Conservation (phyloP, 352 stramenopile species). For the Phytophthora pisi region DNA sequence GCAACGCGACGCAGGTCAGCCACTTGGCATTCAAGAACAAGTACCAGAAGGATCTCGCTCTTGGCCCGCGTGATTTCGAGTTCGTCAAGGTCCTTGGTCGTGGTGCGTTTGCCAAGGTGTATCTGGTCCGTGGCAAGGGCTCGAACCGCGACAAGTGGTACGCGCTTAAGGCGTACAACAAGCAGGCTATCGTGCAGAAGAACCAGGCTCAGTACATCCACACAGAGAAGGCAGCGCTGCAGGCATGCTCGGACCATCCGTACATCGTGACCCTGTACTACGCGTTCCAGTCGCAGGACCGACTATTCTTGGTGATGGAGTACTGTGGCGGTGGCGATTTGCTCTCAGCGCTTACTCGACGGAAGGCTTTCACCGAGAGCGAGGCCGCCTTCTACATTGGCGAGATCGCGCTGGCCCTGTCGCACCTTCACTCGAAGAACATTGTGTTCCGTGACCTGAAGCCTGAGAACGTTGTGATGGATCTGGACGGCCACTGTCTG, state of each 20-base stretch:
- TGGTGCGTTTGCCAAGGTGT: constrained; percentile 86
- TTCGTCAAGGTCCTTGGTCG: constrained; percentile 87
- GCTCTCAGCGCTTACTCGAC: constrained; percentile 75
- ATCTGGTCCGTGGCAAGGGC: constrained; percentile 81
- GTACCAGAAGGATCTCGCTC: constrained; percentile 84
- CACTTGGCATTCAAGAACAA: constrained; percentile 92
- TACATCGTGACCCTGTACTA: constrained; percentile 89
- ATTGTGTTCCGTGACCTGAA: constrained; percentile 91
- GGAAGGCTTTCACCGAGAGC: constrained; percentile 80
- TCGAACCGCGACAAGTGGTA: constrained; percentile 90
- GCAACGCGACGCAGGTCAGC: constrained; percentile 74
- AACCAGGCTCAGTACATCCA: constrained; percentile 90
- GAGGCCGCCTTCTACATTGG: constrained; percentile 88
- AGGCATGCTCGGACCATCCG: constrained; percentile 85
- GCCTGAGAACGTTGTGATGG: constrained; percentile 88
- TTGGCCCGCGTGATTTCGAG: constrained; percentile 86
- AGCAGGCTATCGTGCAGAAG: constrained; percentile 89
- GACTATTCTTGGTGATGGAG: constrained; percentile 87
- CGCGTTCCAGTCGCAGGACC: constrained; percentile 86
- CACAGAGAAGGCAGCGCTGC: constrained; percentile 82
- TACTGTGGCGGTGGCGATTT: constrained; percentile 85
- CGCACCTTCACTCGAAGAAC: constrained; percentile 86
- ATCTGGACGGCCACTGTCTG: constrained; percentile 80
- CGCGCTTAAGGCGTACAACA: constrained; percentile 89
- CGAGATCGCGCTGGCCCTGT: constrained; percentile 81